Conservation (phyloP, 2,329 filamentous ascomycete species). For the Aureobasidium melanogenum region DNA sequence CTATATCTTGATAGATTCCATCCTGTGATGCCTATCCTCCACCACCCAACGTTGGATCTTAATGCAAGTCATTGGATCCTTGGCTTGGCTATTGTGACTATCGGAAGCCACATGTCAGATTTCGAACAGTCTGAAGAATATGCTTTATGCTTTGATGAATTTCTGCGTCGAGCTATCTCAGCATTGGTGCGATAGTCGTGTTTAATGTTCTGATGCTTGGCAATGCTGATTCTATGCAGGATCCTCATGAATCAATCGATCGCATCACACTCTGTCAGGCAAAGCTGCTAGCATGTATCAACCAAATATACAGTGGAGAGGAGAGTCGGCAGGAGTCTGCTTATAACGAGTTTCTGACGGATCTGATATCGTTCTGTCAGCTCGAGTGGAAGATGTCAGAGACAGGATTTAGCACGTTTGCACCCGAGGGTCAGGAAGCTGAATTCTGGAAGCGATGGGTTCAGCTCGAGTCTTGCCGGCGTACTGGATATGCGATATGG, state of each 20-base stretch:
- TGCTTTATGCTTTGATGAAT: constrained; percentile 13
- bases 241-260: constrained; percentile 10
- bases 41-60: constrained; percentile 17
- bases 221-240: neutral
- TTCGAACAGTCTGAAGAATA: constrained; percentile 13
- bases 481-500: constrained; percentile 20
- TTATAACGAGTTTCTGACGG: constrained; percentile 3
- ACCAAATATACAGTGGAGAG: constrained; percentile 16
- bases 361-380: constrained; percentile 12
- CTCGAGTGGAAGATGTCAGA: constrained; percentile 13
- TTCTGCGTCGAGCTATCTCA: constrained; percentile 13
- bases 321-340: constrained; percentile 13
- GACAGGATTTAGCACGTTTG: neutral
- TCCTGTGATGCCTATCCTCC: constrained; percentile 24
- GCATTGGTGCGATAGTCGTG: neutral
- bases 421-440: neutral
- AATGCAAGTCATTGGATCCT: constrained; percentile 17
- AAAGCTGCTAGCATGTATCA: constrained; percentile 14
- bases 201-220: neutral
- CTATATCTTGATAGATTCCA: constrained; percentile 24
- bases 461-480: constrained; percentile 15
- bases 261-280: constrained; percentile 13
- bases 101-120: constrained; percentile 21
- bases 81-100: constrained; percentile 21
- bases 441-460: constrained; percentile 16